phyloP scores from a whole-genome alignment of 805 yeast genomes.

The Candida khao-thaluensis region DNA sequence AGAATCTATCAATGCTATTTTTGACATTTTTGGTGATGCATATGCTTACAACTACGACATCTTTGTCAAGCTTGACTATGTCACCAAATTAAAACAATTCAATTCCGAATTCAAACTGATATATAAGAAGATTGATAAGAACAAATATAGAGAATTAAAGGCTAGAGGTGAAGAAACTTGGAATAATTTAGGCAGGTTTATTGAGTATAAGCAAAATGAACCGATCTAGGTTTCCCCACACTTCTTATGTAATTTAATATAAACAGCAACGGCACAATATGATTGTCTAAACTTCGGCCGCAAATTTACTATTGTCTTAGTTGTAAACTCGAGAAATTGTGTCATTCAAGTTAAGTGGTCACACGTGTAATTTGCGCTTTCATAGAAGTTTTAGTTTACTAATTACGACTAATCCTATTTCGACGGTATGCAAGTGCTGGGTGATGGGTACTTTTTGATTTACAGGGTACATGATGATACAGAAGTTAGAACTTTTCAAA shows the following conservation, averaged over 20 bases:
- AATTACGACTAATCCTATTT: no score
- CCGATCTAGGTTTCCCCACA: not conserved
- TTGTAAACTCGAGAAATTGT: no score
- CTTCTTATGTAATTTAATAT: not conserved
- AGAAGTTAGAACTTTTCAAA: no score
- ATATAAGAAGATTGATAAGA: constrained; percentile 34
- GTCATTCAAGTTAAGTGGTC: no score
- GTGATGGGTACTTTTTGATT: no score
- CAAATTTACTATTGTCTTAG: no score
- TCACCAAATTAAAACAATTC: constrained; percentile 28
- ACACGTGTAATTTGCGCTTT: no score
- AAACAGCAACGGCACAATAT: no score
- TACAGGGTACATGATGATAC: no score
- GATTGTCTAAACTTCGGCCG: no score
- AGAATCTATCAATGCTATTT: constrained; percentile 64
- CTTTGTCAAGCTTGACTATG: constrained; percentile 56
- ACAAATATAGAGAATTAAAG: constrained; percentile 56
- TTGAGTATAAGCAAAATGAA: constrained; percentile 61
- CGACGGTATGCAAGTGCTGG: no score
- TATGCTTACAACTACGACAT: constrained; percentile 67
- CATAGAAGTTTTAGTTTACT: no score
- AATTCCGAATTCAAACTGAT: constrained; percentile 19
- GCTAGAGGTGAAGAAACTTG: constrained; percentile 64
- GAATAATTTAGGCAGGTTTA: constrained; percentile 68
- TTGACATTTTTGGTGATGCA: constrained; percentile 77